These are phyloP conservation scores for Tetracladium setigerum DNA, from an alignment of 495 filamentous ascomycete species.

Conservation along the genomic window DNA sequence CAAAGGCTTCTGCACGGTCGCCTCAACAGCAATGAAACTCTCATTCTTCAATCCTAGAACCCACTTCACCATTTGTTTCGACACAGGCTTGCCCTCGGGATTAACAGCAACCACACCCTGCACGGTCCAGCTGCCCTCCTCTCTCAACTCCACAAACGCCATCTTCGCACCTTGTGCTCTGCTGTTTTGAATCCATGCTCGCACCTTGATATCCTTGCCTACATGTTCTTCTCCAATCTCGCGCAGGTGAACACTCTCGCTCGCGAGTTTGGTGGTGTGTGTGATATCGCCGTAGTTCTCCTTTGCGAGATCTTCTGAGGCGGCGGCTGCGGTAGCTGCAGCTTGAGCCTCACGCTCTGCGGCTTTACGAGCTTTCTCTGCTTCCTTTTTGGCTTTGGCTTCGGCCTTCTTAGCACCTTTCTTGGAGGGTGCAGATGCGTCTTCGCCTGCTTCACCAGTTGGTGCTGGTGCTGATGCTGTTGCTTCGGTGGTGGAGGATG, in stretches of 20 bases:
- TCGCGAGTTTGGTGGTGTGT: constrained; percentile 14
- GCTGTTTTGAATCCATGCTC: constrained; percentile 80
- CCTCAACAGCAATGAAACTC: constrained; percentile 76
- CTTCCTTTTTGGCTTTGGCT: constrained; percentile 41
- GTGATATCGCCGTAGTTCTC: constrained; percentile 55
- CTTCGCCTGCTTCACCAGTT: constrained; percentile 2
- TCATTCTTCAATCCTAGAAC: constrained; percentile 69
- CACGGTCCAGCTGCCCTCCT: constrained; percentile 66
- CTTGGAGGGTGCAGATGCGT: constrained; percentile 30
- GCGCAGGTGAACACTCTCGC: constrained; percentile 38
- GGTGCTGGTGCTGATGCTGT: constrained; percentile 3
- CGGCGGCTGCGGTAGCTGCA: constrained; percentile 31
- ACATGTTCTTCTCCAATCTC: constrained; percentile 50
- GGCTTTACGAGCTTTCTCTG: constrained; percentile 42
- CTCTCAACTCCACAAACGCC: constrained; percentile 82
- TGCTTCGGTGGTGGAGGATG: no score
- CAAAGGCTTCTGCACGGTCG: constrained; percentile 68
- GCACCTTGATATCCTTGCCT: constrained; percentile 69
- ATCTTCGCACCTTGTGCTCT: constrained; percentile 86
- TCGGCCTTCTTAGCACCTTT: constrained; percentile 50
- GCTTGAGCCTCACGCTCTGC: constrained; percentile 39
- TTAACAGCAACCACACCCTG: constrained; percentile 63
- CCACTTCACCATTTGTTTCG: constrained; percentile 92
- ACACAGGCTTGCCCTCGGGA: constrained; percentile 43
- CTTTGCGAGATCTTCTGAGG: constrained; percentile 62